phyloP scores from a whole-genome alignment of 352 stramenopile species.

The Pythium coloratum region DNA sequence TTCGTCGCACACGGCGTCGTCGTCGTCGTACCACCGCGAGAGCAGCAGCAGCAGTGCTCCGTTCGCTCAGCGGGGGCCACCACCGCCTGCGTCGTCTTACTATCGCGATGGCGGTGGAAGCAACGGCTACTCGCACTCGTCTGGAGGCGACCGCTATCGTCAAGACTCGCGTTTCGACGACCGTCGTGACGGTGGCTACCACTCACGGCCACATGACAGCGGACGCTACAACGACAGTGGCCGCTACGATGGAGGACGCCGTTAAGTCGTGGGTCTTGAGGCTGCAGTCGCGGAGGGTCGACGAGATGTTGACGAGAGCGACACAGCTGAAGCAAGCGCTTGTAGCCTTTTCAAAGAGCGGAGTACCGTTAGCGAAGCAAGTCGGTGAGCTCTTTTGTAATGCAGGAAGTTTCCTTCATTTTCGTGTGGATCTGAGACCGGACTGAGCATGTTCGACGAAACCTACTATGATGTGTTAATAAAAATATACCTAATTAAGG shows the following conservation, averaged over 20 bases:
- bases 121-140: conserved; percentile 23
- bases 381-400: background rate
- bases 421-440: background rate
- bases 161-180: conserved; percentile 73
- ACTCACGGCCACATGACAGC: conserved; percentile 21
- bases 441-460: background rate
- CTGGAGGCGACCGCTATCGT: conserved; percentile 47
- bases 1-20: conserved; percentile 25
- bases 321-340: background rate
- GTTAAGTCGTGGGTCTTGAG: background rate
- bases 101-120: conserved; percentile 32
- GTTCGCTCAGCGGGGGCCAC: conserved; percentile 57
- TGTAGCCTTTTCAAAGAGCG: background rate
- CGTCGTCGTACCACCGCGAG: conserved; percentile 46
- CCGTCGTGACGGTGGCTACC: conserved; percentile 41
- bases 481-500: background rate
- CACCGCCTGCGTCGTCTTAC: conserved; percentile 25
- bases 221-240: conserved; percentile 26
- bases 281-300: background rate
- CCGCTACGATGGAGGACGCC: conserved; percentile 17
- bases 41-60: conserved; percentile 39
- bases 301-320: background rate
- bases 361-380: background rate
- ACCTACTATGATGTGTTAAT: background rate
- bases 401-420: background rate